Base-by-base conservation (phyloP, 352 stramenopile species). In the Pythium grandisporangium region DNA sequence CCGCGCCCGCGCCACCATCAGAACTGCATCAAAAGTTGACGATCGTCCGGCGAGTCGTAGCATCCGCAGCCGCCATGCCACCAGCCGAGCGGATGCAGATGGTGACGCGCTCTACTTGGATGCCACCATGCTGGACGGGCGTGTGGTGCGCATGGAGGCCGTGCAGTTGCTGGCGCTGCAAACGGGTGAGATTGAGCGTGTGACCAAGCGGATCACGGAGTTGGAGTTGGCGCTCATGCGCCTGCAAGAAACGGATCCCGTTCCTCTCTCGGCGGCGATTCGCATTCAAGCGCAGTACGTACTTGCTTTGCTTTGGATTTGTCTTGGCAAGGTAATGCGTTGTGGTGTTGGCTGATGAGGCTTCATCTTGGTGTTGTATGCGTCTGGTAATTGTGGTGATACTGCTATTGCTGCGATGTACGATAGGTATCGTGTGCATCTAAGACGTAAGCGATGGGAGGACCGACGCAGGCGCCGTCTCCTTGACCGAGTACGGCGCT, bases 211-310 rank as follows among this genome's bases (percentile, higher is more conserved):
- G 0, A 39, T 36, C 1, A 27, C 4, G 2, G 20, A 45, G 16
- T 45, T 73, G 2, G 30, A 54, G 12, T n/a, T 30, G 1, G 19
- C 53, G 30, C 19, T 78, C 6, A 2, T 26, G 24, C 42, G 51
- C 2, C 32, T 58, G 4, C 32, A 65, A 4, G 23, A n/a, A 2
- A 29, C 21, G 12, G 35, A 53, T 22, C 53, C 53, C 17, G 51
- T 66, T 4, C 43, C 61, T 13, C 51, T 57, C 16, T 23, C 36
- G 10, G 67, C 67, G 13, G 59, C 59, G 4, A 39, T 35, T 5
- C 23, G 58, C 4, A 68, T 81, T n/a, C 65, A 77, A 17, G 47
- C 47, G 12, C 20, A 45, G 38, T 69, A 44, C 14, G 54, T 45
- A n/a, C n/a, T n/a, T n/a, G n/a, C n/a, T n/a, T n/a, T n/a, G n/a